A percentile compares a stretch with the other conserved stretches of the same genome.
Conservation (phyloP, 441 rosid species). For the Pelargonium cotyledonis region DNA sequence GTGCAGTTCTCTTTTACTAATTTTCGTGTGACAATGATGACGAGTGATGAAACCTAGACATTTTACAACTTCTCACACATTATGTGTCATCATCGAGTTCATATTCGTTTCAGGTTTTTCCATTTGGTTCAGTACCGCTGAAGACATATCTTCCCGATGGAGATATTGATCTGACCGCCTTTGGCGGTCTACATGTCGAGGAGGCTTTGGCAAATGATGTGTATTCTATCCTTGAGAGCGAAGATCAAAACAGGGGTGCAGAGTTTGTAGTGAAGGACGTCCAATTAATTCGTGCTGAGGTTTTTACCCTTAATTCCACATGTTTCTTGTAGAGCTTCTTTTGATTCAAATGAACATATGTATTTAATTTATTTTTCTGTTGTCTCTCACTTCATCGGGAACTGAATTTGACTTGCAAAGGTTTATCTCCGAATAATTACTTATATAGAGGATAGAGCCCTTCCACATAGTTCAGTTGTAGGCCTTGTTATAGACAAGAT, state of each 20-base stretch:
- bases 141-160: constrained; percentile 97
- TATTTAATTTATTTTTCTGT: not conserved
- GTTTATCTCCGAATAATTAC: no score
- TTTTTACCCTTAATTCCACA: constrained; percentile 26
- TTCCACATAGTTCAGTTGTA: no score
- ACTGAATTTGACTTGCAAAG: no score
- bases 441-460: no score
- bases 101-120: constrained; percentile 52
- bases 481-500: no score
- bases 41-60: not conserved
- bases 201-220: constrained; percentile 65
- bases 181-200: constrained; percentile 51
- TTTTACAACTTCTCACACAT: not conserved
- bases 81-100: constrained; percentile 5
- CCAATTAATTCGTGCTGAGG: constrained; percentile 86
- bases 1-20: not conserved
- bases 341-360: not conserved
- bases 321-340: constrained; percentile 14
- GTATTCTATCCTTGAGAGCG: constrained; percentile 62
- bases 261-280: constrained; percentile 72
- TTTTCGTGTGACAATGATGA: not conserved
- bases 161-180: constrained; percentile 83
- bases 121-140: constrained; percentile 87
- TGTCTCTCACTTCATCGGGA: not conserved
- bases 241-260: constrained; percentile 48